Base-by-base conservation (phyloP, 768 basidiomycete species). In the Auricularia sp. region DNA sequence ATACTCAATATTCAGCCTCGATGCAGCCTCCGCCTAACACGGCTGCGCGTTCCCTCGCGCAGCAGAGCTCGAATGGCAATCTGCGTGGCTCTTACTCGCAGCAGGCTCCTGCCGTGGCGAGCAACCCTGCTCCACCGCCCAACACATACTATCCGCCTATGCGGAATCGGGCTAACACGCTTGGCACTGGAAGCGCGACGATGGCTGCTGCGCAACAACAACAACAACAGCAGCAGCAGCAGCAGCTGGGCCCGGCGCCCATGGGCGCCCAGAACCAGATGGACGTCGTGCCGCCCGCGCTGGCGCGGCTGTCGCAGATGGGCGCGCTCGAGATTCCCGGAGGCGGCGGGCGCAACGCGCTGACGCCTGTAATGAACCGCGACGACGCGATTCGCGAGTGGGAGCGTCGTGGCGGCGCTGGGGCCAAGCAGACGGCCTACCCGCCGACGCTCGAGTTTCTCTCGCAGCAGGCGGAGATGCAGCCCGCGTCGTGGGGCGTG, bases 311-410 rank as follows among this genome's bases (percentile, higher is more conserved):
- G 67, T 89, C 92, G 64, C 92, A 93, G 35, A 92, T 93, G 89
- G 71, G 71, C 6, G 90, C 90, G 67, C 86, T 89, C 75, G 90
- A 89, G 74, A 85, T 86, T 71, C 88, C 87, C 68, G 83, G 78
- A 62, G 76, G 77, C 70, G 85, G 86, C 47, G 56, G 56, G 24
- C 81, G 92, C 63, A 92, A 92, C 70, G 89, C 92, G 24, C 74
- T 97, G 74, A 97, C 94, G 14, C 96, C 96, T 2, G 94, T 97
- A 36, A 77, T 98, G 68, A 95, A 96, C 70, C 83, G 96, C 63
- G 96, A 98, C 69, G 96, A 99, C 68, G 89, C 92, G 54, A 89
- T 93, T 80, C 85, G 89, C 54, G 96, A 98, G 76, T 98, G 96
- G 96, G 97, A 98, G 76, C 77, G 94, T 68, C 79, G 94, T 67